Conservation (phyloP, 2,329 filamentous ascomycete species). For the Ophiognomonia clavigignenti-juglandacearum region DNA sequence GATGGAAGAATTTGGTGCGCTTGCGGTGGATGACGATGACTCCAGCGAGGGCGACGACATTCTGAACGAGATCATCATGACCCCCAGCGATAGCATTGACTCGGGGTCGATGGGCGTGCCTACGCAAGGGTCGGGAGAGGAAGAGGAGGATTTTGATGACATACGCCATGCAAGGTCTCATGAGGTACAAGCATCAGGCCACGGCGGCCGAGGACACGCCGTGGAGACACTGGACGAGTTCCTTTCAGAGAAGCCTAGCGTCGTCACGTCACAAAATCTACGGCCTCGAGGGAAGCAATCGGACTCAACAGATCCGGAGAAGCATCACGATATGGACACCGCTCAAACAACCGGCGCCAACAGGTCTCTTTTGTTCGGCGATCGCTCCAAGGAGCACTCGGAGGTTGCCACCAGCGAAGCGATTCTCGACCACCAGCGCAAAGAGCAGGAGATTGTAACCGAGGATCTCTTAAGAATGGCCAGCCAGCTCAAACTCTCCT, state of each 20-base stretch:
- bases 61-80: conserved; percentile 48
- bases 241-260: conserved; percentile 16
- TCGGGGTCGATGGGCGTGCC: conserved; percentile 25
- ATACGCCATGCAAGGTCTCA: conserved; percentile 1
- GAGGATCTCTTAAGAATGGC: conserved; percentile 79
- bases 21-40: conserved; percentile 33
- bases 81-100: conserved; percentile 48
- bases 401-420: conserved; percentile 57
- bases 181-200: background rate
- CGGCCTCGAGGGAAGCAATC: conserved; percentile 22
- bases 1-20: conserved; percentile 52
- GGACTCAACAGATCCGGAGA: conserved; percentile 8
- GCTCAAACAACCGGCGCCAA: conserved; percentile 17
- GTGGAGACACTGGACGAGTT: conserved; percentile 6
- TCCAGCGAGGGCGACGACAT: conserved; percentile 54
- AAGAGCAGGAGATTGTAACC: conserved; percentile 79
- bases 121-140: conserved; percentile 19
- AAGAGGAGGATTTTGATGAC: too few species aligned
- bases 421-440: conserved; percentile 69
- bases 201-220: conserved; percentile 2
- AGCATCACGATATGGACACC: conserved; percentile 3
- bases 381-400: conserved; percentile 17
- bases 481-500: conserved; percentile 68
- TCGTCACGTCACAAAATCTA: conserved; percentile 29
- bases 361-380: conserved; percentile 11